Conservation (phyloP, 2,329 filamentous ascomycete species). For the Seiridium unicorne region DNA sequence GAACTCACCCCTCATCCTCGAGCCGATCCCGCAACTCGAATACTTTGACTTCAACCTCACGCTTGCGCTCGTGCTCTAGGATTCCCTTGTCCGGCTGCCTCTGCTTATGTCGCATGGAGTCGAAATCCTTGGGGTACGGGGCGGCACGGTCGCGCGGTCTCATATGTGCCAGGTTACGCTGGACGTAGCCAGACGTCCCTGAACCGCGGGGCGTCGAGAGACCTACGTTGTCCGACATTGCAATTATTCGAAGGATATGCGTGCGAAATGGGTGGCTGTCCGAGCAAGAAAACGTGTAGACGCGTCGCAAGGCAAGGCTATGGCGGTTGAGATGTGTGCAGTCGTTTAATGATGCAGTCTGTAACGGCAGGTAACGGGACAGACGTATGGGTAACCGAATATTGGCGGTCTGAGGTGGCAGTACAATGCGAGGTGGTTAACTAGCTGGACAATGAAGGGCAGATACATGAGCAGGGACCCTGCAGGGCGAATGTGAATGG, state of each 20-base stretch:
- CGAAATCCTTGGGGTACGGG: slow-evolving; percentile 71
- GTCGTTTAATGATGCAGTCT: not conserved
- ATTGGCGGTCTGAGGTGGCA: slow-evolving; percentile 19
- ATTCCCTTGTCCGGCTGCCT: slow-evolving; percentile 90
- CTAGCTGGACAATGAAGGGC: too few species aligned
- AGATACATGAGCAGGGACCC: too few species aligned
- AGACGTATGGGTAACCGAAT: not conserved
- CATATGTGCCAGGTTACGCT: slow-evolving; percentile 89
- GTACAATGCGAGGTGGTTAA: not conserved
- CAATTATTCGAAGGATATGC: too few species aligned
- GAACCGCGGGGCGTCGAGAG: slow-evolving; percentile 91
- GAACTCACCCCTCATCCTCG: slow-evolving; percentile 78
- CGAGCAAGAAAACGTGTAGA: not conserved
- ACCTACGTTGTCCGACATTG: slow-evolving; percentile 96
- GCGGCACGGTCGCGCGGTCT: slow-evolving; percentile 76
- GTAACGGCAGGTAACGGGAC: not conserved
- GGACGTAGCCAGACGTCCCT: slow-evolving; percentile 95
- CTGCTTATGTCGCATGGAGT: slow-evolving; percentile 70
- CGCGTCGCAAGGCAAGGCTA: not conserved
- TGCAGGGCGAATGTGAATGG: not conserved
- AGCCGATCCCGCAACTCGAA: slow-evolving; percentile 85
- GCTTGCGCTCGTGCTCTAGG: slow-evolving; percentile 88
- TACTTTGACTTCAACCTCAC: slow-evolving; percentile 89
- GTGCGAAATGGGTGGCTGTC: too few species aligned
- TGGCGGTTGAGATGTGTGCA: not conserved